phyloP scores from a whole-genome alignment of 2,329 filamentous ascomycete species.

The Zasmidium angulare region DNA sequence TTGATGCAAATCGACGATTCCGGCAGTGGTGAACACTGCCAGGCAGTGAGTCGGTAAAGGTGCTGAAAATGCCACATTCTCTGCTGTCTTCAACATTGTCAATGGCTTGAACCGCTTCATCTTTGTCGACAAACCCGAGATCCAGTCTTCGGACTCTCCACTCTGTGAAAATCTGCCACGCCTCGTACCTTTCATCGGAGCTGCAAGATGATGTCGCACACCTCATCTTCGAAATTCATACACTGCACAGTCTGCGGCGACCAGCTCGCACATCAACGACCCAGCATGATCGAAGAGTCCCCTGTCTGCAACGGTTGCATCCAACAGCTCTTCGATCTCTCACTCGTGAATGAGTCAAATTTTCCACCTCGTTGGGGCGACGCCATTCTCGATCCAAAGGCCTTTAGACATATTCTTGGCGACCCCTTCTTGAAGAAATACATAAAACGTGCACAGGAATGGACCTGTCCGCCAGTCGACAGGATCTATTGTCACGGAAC shows the following conservation, averaged over 20 bases:
- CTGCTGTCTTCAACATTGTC: too few species aligned
- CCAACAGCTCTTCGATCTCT: conserved; percentile 16
- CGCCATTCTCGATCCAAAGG: conserved; percentile 11
- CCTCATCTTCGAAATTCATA: background rate
- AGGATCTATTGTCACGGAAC: conserved; percentile 19
- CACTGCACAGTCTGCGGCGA: background rate
- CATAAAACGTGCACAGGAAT: conserved; percentile 11
- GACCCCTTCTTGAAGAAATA: conserved; percentile 9
- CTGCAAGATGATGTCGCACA: background rate
- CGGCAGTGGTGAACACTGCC: too few species aligned
- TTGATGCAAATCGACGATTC: too few species aligned
- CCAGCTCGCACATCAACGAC: background rate
- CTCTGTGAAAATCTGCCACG: too few species aligned
- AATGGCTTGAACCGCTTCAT: too few species aligned
- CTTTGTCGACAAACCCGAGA: too few species aligned
- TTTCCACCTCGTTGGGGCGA: conserved; percentile 21
- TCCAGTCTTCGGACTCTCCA: too few species aligned
- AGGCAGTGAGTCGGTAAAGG: too few species aligned
- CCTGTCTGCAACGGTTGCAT: conserved; percentile 16
- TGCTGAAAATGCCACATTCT: too few species aligned
- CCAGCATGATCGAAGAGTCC: background rate
- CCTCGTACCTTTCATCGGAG: too few species aligned
- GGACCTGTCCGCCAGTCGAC: conserved; percentile 8
- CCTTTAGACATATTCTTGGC: conserved; percentile 16
- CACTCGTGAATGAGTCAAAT: conserved; percentile 11